Evolutionary conservation across 208 protist genomes (phyloP).

Genomic region (Trypanosoma platydactyli): DNA sequence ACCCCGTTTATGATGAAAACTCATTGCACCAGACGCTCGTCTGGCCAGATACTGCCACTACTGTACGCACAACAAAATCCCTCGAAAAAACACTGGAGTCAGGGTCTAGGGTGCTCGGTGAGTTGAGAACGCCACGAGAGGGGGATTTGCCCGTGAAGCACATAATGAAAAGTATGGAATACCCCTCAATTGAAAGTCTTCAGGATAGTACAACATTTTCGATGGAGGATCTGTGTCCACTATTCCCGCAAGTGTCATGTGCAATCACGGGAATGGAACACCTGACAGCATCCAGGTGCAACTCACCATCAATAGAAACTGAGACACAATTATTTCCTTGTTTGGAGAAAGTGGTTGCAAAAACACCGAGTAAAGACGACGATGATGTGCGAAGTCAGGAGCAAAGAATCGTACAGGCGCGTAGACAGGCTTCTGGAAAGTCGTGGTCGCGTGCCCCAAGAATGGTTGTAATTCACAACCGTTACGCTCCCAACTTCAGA

Average conservation of each 20-base stretch:
- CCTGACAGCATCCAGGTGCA: neutral
- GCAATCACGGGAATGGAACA: neutral
- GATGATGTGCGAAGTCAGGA: conserved; percentile 39
- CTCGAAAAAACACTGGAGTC: neutral
- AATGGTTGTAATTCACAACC: conserved; percentile 25
- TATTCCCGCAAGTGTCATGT: conserved; percentile 19
- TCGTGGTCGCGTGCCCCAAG: neutral
- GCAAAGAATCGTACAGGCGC: conserved; percentile 14
- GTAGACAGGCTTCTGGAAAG: conserved; percentile 9
- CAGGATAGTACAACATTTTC: conserved; percentile 8
- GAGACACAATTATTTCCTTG: neutral
- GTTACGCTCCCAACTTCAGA: conserved; percentile 1
- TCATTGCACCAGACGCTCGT: conserved; percentile 2
- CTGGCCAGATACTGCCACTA: neutral
- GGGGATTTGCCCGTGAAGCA: conserved; percentile 11
- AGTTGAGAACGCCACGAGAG: neutral
- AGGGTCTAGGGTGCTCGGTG: neutral
- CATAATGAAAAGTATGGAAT: conserved; percentile 26
- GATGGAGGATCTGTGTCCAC: conserved; percentile 22
- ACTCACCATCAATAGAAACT: neutral
- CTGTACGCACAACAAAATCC: neutral
- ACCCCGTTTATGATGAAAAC: conserved; percentile 11
- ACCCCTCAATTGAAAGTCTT: conserved; percentile 23
- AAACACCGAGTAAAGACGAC: conserved; percentile 12
- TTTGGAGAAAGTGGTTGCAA: conserved; percentile 1